A percentile compares a stretch with the other conserved stretches of the same genome.
phyloP scores from a whole-genome alignment of 2,329 filamentous ascomycete species.

The Fusarium paranaense region DNA sequence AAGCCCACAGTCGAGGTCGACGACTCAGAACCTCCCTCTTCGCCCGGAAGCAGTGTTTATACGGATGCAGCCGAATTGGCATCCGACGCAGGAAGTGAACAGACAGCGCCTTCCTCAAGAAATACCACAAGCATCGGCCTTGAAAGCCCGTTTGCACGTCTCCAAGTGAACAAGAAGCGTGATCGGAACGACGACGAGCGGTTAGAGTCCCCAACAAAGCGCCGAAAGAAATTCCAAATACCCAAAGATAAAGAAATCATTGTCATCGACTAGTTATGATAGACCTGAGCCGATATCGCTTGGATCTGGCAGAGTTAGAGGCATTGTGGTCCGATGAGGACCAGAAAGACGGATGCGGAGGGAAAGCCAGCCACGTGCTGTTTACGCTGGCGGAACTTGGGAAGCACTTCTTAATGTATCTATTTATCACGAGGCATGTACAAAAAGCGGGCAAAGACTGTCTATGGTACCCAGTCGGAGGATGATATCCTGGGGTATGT shows the following conservation, averaged over 20 bases:
- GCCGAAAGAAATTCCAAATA: background rate
- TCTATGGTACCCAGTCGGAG: background rate
- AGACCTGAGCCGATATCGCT: background rate
- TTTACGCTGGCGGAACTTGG: background rate
- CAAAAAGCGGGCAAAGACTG: background rate
- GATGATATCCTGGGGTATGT: background rate
- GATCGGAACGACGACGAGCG: background rate
- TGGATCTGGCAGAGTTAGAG: background rate
- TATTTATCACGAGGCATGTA: background rate
- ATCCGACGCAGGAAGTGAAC: background rate
- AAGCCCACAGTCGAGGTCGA: background rate
- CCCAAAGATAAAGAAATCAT: background rate
- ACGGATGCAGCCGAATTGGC: background rate
- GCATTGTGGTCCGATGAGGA: background rate
- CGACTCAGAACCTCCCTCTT: background rate
- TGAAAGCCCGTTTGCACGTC: background rate
- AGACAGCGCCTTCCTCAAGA: background rate
- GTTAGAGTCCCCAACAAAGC: background rate
- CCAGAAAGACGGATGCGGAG: background rate
- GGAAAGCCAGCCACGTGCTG: background rate
- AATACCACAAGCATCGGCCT: background rate
- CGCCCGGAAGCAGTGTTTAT: background rate
- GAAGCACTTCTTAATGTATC: background rate
- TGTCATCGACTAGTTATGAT: background rate
- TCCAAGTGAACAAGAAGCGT: background rate